Evolutionary conservation across 2,329 filamentous ascomycete species (phyloP).

Genomic region (Claviceps maximensis): DNA sequence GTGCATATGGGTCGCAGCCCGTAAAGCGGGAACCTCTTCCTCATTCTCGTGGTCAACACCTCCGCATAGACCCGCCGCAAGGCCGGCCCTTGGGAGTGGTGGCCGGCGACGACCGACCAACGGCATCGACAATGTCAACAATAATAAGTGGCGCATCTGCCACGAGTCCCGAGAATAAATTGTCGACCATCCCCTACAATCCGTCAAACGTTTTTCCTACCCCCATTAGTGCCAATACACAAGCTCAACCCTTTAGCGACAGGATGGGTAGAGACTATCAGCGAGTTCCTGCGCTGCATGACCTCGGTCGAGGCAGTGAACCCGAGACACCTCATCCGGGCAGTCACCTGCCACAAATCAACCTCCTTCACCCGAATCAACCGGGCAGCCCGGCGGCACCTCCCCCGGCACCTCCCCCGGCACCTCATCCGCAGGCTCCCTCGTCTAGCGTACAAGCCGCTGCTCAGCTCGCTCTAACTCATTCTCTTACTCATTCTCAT

Average conservation of each 20-base stretch:
- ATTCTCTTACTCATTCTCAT: slow-evolving; percentile 32
- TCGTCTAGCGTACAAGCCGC: slow-evolving; percentile 34
- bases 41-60: slow-evolving; percentile 45
- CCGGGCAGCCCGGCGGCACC: slow-evolving; percentile 32
- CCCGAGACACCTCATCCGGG: slow-evolving; percentile 40
- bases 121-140: slow-evolving; percentile 46
- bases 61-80: slow-evolving; percentile 51
- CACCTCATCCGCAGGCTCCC: slow-evolving; percentile 24
- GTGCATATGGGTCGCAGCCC: slow-evolving; percentile 22
- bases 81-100: slow-evolving; percentile 35
- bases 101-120: slow-evolving; percentile 47
- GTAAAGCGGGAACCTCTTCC: slow-evolving; percentile 44
- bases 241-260: slow-evolving; percentile 31
- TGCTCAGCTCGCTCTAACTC: slow-evolving; percentile 46
- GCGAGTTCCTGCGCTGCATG: slow-evolving; percentile 47
- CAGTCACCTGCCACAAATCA: slow-evolving; percentile 42
- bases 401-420: slow-evolving; percentile 13
- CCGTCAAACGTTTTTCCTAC: slow-evolving; percentile 46
- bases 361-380: slow-evolving; percentile 36
- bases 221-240: slow-evolving; percentile 44
- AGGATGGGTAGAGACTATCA: slow-evolving; percentile 45
- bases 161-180: slow-evolving; percentile 46
- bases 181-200: slow-evolving; percentile 43
- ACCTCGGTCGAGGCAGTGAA: slow-evolving; percentile 38
- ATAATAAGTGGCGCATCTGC: slow-evolving; percentile 41